Evolutionary conservation across 1,284 basidiomycete genomes (phyloP), one percentile per base, ranked within the genome.

Genomic region (Baeospora myosura): DNA sequence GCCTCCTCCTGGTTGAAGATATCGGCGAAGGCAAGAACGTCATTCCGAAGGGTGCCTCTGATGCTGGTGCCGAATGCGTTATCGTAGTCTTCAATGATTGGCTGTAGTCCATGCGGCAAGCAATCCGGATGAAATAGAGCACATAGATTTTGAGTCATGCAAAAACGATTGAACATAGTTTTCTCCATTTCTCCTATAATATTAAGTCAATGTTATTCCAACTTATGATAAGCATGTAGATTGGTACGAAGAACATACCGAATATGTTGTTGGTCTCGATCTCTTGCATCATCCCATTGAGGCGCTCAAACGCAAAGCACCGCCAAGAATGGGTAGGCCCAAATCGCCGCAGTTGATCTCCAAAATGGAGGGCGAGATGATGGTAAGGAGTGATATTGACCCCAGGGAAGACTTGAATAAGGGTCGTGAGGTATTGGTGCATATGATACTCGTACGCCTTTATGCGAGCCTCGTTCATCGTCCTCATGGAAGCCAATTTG

Each of bases 251-350:
- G 31, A 29, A 40, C 51, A 22, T 26, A 65, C 63, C 58, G 28
- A 61, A 57, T 46, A 53, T 56, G 7, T 46, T 38, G 26, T 65
- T 65, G 1, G 59, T 61, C 8, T 50, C 49, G 10, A 60, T 46
- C 4, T 52, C 35, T 38, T 64, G 63, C 2, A 66, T 37, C 4
- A 61, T 24, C 30, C 54, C 49, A 40, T 66, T 66, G 41, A 56
- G 60, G 7, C 59, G 40, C 39, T 68, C 65, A 38, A 65, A 65
- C 1, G 59, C 46, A 41, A 58, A 66, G 30, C 57, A 60, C n/a
- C 65, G 45, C 61, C 61, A 66, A 1, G 55, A 49, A 41, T 63
- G 60, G 1, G 53, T 53, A 2, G 65, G 65, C 0, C 67, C 64
- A 47, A 62, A 66, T 1, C 49, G 26, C 4, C 42, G 23, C 1